These are phyloP conservation scores for Boletellus sp. DNA, from an alignment of 768 basidiomycete species.

Conservation along the genomic window DNA sequence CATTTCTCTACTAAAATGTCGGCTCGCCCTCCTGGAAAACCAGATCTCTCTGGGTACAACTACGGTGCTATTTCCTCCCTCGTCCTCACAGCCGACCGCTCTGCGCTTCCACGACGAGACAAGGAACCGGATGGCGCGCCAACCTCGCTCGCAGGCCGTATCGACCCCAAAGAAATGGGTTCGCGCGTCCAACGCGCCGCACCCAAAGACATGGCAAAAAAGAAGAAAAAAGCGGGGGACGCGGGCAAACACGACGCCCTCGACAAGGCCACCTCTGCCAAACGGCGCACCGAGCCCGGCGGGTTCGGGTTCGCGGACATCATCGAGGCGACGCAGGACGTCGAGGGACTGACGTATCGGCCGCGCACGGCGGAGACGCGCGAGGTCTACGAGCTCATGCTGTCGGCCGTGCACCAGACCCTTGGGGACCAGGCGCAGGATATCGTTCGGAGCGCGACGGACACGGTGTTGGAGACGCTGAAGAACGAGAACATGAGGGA, in stretches of 20 bases:
- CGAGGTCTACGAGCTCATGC: constrained; percentile 89
- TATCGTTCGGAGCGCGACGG: constrained; percentile 93
- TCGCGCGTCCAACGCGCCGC: constrained; percentile 79
- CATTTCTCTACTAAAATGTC: constrained; percentile 32
- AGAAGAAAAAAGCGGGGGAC: constrained; percentile 80
- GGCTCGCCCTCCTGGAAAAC: constrained; percentile 47
- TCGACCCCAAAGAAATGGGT: constrained; percentile 90
- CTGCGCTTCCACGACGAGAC: constrained; percentile 77
- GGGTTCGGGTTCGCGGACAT: constrained; percentile 90
- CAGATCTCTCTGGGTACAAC: constrained; percentile 89
- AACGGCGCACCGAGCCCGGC: constrained; percentile 58
- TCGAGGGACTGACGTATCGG: constrained; percentile 89
- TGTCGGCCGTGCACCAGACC: constrained; percentile 73
- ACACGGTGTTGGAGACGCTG: constrained; percentile 80
- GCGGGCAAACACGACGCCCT: constrained; percentile 45
- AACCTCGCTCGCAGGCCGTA: constrained; percentile 86
- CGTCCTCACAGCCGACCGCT: constrained; percentile 88
- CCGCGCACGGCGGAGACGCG: constrained; percentile 93
- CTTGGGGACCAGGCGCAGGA: constrained; percentile 97
- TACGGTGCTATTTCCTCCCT: constrained; percentile 94
- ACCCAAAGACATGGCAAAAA: constrained; percentile 89
- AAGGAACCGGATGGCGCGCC: constrained; percentile 97
- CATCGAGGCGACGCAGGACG: constrained; percentile 88
- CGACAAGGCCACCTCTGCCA: constrained; percentile 52
- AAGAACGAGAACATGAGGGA: constrained; percentile 90